Base-by-base conservation (phyloP, 805 yeast genomes). In the Scheffersomyces lignosus region DNA sequence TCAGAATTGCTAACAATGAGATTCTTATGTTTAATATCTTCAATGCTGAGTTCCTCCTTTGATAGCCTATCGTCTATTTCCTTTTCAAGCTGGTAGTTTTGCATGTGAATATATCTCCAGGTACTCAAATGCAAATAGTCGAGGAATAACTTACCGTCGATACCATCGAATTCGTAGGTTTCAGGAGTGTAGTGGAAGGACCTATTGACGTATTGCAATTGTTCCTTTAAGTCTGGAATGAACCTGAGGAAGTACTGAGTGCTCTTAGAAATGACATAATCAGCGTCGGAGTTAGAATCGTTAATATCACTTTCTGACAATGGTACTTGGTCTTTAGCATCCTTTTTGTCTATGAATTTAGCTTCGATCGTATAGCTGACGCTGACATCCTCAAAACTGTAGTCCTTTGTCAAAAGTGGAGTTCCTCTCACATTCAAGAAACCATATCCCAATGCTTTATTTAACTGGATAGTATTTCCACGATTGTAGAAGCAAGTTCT, bases 391-490 rank as follows among this genome's bases (percentile, higher is more conserved):
- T 71, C 77, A 20, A 58, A 56, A 6, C 67, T 49, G 29, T 67
- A 56, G 56, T 80, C 86, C 9, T 58, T 60, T 3, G 77, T 71
- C 37, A 71, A 52, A 3, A 80, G 54, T 1, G 85, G 84, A 0
- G 78, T 67, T 1, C 84, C 85, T 25, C 66, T 46, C 1, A 60
- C 49, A n/a, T 64, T 63, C 9, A 72, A 47, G 41, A 75, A 71
- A 6, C 83, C 85, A 52, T 79, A 80, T 0, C 85, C 84, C 20
- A 77, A 55, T 0, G 66, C 59, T 28, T 66, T 63, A 37, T 66
- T 64, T 30, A 68, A 37, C 27, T 52, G 63, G 13, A 70, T 59
- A 1, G 52, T 40, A 22, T 58, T 62, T 3, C 69, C 70, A 29
- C 63, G 46, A 22, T 58, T 62, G 34, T 49, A 43, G 29, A 68